A percentile compares a stretch with the other conserved stretches of the same genome.
phyloP scores from a whole-genome alignment of 2,329 filamentous ascomycete species.

The Exophiala alcalophila region DNA sequence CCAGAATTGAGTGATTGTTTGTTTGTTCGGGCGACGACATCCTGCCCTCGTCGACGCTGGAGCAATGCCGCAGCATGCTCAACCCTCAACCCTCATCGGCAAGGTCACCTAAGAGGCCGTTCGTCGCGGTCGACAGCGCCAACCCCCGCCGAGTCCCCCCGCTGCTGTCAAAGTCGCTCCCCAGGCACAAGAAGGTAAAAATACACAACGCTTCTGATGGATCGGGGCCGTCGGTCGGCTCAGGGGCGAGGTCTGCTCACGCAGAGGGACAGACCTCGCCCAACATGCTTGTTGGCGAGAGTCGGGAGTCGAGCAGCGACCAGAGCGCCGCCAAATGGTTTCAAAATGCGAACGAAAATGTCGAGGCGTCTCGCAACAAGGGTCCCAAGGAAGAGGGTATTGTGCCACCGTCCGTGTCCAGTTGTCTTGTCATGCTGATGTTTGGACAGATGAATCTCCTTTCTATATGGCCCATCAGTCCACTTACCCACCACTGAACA shows the following conservation, averaged over 20 bases:
- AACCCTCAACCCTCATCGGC: slow-evolving; percentile 6
- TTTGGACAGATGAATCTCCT: slow-evolving; percentile 36
- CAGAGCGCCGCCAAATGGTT: slow-evolving; percentile 30
- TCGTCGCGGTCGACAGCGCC: slow-evolving; percentile 10
- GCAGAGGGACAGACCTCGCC: not conserved
- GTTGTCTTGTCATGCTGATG: slow-evolving; percentile 8
- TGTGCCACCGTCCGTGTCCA: not conserved
- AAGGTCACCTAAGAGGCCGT: slow-evolving; percentile 21
- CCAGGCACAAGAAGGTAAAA: slow-evolving; percentile 21
- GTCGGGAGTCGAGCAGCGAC: slow-evolving; percentile 25
- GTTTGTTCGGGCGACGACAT: not conserved
- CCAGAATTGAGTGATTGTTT: too few relatives aligned
- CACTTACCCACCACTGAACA: slow-evolving; percentile 18
- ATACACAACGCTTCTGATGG: slow-evolving; percentile 11
- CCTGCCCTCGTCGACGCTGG: not conserved
- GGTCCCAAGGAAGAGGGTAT: slow-evolving; percentile 10
- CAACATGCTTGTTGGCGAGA: slow-evolving; percentile 8
- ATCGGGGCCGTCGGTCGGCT: too few relatives aligned
- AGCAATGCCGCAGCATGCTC: slow-evolving; percentile 26
- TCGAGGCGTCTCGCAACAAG: slow-evolving; percentile 10
- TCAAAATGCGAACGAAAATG: slow-evolving; percentile 25
- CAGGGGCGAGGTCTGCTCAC: not conserved
- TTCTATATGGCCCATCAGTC: slow-evolving; percentile 35
- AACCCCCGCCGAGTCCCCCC: slow-evolving; percentile 18
- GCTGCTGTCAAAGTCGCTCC: slow-evolving; percentile 21